Evolutionary conservation across 495 filamentous ascomycete species (phyloP), one percentile per base, ranked within the genome.

Genomic region (Cetradonia linearis): DNA sequence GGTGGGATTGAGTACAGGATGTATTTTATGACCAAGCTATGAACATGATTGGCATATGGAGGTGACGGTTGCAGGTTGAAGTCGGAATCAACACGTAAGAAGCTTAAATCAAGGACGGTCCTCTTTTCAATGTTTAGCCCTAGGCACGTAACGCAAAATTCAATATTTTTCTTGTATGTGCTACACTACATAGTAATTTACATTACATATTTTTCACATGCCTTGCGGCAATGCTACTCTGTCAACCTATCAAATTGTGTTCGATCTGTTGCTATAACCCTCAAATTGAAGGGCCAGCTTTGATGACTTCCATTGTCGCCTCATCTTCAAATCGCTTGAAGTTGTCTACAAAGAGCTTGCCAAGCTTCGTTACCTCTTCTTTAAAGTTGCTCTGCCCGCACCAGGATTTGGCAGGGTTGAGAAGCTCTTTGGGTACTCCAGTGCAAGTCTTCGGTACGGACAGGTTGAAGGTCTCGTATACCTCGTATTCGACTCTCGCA

Each of bases 381-480:
- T 80, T 77, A 83, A 96, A 98, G 55, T 86, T 80, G 38, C 77
- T 77, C 48, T 86, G 77, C 44, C 83, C 87, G 53, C 84, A 93
- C 93, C 93, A 98, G 66, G 86, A 86, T 70, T 83, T 92, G 75
- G 84, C 83, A 64, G 93, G 93, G 83, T 98, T 98, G 65, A 98
- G 83, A 31, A 98, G 81, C 79, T 96, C 91, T 60, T 79, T 71
- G 40, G 93, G 93, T 10, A 98, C 93, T 66, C 86, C 85, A 52
- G 83, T 79, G 80, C 91, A 96, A 49, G 82, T 72, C 70, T 81
- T 95, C 70, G 93, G 93, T 20, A 98, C 91, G 66, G 83, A 80
- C 56, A 98, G 88, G 79, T 95, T 95, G 86, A 98, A 98, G 55
- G 88, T 86, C 33, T 91, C 90, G 77, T 97, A 98, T 60, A 75